Conservation (phyloP, 768 basidiomycete species). For the Boletus reticulatus region DNA sequence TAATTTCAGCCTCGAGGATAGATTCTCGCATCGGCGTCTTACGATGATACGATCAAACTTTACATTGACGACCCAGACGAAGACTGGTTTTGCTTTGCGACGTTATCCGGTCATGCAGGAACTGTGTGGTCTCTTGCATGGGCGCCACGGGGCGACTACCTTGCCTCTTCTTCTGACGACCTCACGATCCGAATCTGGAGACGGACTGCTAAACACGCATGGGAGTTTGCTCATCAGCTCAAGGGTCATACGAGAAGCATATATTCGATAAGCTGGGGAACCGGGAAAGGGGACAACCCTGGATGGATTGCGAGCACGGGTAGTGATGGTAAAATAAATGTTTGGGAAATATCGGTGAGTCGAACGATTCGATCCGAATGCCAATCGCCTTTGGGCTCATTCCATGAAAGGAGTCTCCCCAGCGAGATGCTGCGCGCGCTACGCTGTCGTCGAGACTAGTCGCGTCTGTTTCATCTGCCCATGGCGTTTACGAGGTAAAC, state of each 20-base stretch:
- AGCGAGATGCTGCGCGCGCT: conserved; percentile 4
- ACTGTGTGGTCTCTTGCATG: conserved; percentile 94
- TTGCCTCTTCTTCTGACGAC: conserved; percentile 88
- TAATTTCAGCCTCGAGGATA: conserved; percentile 34
- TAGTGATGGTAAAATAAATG: conserved; percentile 77
- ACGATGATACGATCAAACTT: conserved; percentile 94
- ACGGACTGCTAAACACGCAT: conserved; percentile 56
- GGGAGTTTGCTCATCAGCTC: conserved; percentile 60
- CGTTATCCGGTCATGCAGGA: conserved; percentile 75
- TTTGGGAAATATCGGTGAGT: conserved; percentile 75
- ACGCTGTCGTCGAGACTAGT: conserved; percentile 47
- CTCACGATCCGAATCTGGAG: conserved; percentile 84
- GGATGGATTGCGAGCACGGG: conserved; percentile 88
- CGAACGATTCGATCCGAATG: background rate
- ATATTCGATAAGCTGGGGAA: conserved; percentile 78
- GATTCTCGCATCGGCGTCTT: conserved; percentile 95
- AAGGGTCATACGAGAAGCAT: conserved; percentile 70
- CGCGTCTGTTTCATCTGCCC: conserved; percentile 59
- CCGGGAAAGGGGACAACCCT: conserved; percentile 42
- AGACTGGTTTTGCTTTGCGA: conserved; percentile 90
- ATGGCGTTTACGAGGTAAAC: conserved; percentile 86
- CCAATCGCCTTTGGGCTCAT: background rate
- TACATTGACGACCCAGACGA: conserved; percentile 91
- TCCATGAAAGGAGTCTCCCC: conserved; percentile 15
- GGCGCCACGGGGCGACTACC: conserved; percentile 71